Base-by-base conservation (phyloP, 345 rosid genomes). In the Euphorbia tirucalli region DNA sequence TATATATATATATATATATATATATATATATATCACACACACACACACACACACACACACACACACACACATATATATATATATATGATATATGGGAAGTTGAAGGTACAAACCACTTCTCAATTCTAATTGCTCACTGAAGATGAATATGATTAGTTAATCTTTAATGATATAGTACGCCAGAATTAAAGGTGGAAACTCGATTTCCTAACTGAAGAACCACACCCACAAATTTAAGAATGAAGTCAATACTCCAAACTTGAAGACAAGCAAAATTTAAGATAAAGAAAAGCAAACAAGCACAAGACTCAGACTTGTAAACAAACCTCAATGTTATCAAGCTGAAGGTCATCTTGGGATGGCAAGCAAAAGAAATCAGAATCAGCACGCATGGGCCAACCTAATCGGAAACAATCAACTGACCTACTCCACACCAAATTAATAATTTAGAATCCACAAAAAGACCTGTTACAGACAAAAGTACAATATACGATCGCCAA, bases 371-470 rank as follows among this genome's bases (percentile, higher is more conserved):
- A 96, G 84, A 96, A 96, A 84, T 89, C 96, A 72, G 97, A 97
- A 87, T 84, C 96, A 31, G 85, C 88, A 61, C 97, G 95, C 99
- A 96, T 93, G 24, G 99, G 99, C 99, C 99, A 96, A 65, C 99
- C 96, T 78, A 96, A 76, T 27, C 95, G 93, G 75, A 96, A 96
- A 82, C 99, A 96, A 83, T 91, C 96, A 75, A 86, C 90, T 2
- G 96, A 96, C 99, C 99, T 96, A 77, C 48, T 65, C 30, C 35
- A 65, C 69, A 65, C 21, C 56, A 65, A 44, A 14, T 13, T 10
- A 65, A 28, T 5, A 65, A 15, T 46, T 65, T 27, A 41, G 6
- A 43, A 65, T n/a, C 41, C 19, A 21, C 7, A 35, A 50, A 31
- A 37, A 18, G 91, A 98, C 99, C 93, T 77, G 48, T 65, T 44